A percentile compares a stretch with the other conserved stretches of the same genome.
phyloP scores from a whole-genome alignment of 371 early-diverging fungal genomes.

The Enteropsectra breve region DNA sequence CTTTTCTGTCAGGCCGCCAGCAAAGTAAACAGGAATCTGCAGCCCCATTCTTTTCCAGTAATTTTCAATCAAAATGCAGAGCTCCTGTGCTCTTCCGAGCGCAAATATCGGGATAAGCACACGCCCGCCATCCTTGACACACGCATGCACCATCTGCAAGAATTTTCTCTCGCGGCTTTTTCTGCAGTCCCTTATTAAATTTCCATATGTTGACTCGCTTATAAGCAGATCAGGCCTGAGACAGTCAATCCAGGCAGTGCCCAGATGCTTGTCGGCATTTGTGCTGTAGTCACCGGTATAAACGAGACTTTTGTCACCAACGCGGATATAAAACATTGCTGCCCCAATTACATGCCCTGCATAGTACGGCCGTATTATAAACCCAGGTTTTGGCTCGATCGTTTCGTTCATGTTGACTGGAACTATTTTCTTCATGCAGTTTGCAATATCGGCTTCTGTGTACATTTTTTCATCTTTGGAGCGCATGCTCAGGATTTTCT shows the following conservation, averaged over 20 bases:
- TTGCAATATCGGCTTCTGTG: slow-evolving; percentile 65
- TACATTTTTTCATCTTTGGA: slow-evolving; percentile 61
- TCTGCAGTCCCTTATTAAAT: slow-evolving; percentile 81
- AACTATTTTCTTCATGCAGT: slow-evolving; percentile 76
- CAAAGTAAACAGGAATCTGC: slow-evolving; percentile 73
- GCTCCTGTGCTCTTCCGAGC: slow-evolving; percentile 82
- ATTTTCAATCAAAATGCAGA: slow-evolving; percentile 78
- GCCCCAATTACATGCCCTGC: slow-evolving; percentile 96
- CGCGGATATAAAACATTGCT: slow-evolving; percentile 76
- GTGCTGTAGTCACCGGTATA: slow-evolving; percentile 95
- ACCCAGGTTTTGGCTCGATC: slow-evolving; percentile 51
- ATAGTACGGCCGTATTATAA: slow-evolving; percentile 71
- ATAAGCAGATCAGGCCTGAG: slow-evolving; percentile 76
- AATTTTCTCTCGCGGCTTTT: slow-evolving; percentile 79
- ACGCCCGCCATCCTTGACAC: slow-evolving; percentile 74
- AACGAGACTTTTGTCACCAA: slow-evolving; percentile 64
- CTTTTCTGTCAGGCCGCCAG: slow-evolving; percentile 77
- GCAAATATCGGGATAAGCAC: slow-evolving; percentile 89
- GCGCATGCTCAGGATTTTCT: slow-evolving; percentile 70
- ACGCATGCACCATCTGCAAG: slow-evolving; percentile 73
- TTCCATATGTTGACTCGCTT: slow-evolving; percentile 85
- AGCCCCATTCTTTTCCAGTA: slow-evolving; percentile 84
- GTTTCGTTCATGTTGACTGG: slow-evolving; percentile 67
- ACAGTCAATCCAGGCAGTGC: slow-evolving; percentile 79
- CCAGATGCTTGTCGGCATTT: slow-evolving; percentile 84